Percentiles rank a stretch among this genome's conserved stretches.
phyloP scores from a whole-genome alignment of 139 green algal genomes.

The Protoeuglena noctilucae region DNA sequence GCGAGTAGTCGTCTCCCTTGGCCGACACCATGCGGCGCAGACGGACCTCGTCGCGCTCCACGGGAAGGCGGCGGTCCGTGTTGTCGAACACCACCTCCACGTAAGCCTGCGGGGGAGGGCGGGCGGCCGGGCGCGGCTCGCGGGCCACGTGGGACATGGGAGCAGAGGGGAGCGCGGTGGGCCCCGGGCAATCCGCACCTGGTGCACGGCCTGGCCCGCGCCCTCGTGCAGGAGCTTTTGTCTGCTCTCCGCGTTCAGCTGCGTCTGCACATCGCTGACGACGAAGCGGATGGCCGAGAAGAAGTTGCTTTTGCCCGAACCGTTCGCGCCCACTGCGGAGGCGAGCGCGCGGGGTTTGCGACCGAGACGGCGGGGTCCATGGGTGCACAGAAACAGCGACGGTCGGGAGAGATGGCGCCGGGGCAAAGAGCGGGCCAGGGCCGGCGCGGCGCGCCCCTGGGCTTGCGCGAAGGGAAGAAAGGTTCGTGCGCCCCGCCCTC shows the following conservation, averaged over 20 bases:
- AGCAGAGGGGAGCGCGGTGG: no score
- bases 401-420: no score
- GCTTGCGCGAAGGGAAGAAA: no score
- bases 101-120: no score
- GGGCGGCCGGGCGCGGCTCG: no score
- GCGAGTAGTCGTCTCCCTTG: conserved; percentile 92
- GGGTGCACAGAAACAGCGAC: conserved; percentile 4
- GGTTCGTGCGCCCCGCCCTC: no score
- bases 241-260: conserved; percentile 58
- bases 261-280: conserved; percentile 69
- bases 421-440: background rate
- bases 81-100: conserved; percentile 99
- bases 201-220: conserved; percentile 62
- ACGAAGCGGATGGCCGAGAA: conserved; percentile 99
- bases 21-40: conserved; percentile 71
- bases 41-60: conserved; percentile 75
- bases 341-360: no score
- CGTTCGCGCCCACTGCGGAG: conserved; percentile 95
- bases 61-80: conserved; percentile 73
- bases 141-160: no score
- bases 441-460: background rate
- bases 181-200: no score
- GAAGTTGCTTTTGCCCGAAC: conserved; percentile 96
- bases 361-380: no score
- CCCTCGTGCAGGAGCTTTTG: conserved; percentile 75